Conservation (phyloP, 2,329 filamentous ascomycete species). For the Phialocephala sp. region DNA sequence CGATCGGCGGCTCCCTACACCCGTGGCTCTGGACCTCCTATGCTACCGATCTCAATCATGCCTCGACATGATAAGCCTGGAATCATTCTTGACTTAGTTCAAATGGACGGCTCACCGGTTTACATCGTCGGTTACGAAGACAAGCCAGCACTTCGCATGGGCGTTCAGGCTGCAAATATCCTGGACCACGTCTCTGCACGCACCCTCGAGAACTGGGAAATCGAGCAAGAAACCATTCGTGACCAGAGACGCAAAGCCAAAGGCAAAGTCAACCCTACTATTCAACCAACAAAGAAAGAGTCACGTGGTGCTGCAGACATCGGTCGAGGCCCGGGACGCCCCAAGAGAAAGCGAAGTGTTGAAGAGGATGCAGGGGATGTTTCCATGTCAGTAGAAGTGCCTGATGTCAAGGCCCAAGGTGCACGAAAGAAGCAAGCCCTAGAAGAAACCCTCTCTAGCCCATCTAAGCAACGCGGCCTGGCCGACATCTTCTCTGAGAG, state of each 20-base stretch:
- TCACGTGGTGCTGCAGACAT: neutral
- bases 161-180: constrained; percentile 54
- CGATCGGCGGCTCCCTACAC: constrained; percentile 43
- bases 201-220: constrained; percentile 56
- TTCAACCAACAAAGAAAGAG: neutral
- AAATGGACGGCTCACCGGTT: constrained; percentile 47
- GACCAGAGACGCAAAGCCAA: constrained; percentile 20
- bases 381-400: neutral
- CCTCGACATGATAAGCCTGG: constrained; percentile 58
- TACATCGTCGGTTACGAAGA: constrained; percentile 37
- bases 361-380: neutral
- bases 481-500: constrained; percentile 20
- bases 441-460: constrained; percentile 27
- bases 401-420: constrained; percentile 7
- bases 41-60: constrained; percentile 54
- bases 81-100: constrained; percentile 58
- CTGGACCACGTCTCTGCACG: constrained; percentile 64
- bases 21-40: constrained; percentile 54
- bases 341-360: constrained; percentile 11
- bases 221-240: constrained; percentile 50
- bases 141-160: constrained; percentile 53
- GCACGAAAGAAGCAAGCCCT: constrained; percentile 16
- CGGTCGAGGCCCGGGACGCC: neutral
- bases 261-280: constrained; percentile 15
- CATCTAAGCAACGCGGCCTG: constrained; percentile 29